A percentile compares a stretch with the other conserved stretches of the same genome.
phyloP scores from a whole-genome alignment of 345 rosid species.

The Arabidopsis arenosa region DNA sequence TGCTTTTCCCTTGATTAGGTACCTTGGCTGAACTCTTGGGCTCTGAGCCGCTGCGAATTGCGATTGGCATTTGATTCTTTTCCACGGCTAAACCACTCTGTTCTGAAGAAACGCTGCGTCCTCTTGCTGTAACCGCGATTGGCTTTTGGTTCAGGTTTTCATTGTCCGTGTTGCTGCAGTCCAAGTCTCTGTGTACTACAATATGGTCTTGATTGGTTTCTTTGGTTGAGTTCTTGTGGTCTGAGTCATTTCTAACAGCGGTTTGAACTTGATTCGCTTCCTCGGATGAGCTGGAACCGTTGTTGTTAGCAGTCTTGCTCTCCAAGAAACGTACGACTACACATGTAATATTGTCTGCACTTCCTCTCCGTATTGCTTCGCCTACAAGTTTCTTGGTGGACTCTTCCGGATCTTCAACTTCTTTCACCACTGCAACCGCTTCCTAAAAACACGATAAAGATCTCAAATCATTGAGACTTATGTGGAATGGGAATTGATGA shows the following conservation, averaged over 20 bases:
- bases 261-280: slow-evolving; percentile 6
- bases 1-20: slow-evolving; percentile 15
- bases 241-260: neutral
- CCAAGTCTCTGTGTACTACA: neutral
- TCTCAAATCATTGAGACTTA: neutral
- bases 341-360: slow-evolving; percentile 96
- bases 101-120: slow-evolving; percentile 5
- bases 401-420: slow-evolving; percentile 80
- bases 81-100: slow-evolving; percentile 4
- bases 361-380: slow-evolving; percentile 88
- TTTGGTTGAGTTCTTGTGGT: slow-evolving; percentile 27
- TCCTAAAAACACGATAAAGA: slow-evolving; percentile 53
- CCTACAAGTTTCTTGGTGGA: slow-evolving; percentile 80
- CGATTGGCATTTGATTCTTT: slow-evolving; percentile 28
- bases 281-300: slow-evolving; percentile 20
- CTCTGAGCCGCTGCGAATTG: slow-evolving; percentile 11
- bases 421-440: slow-evolving; percentile 83
- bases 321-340: slow-evolving; percentile 80
- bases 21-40: slow-evolving; percentile 26
- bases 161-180: slow-evolving; percentile 6
- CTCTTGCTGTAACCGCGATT: neutral
- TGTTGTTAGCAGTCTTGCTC: slow-evolving; percentile 27
- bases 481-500: neutral
- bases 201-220: slow-evolving; percentile 31
- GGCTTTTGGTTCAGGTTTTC: slow-evolving; percentile 20